Evolutionary conservation across 305 asterid species (phyloP), one percentile per base, ranked within the genome.

Genomic region (Plantago rigida): DNA sequence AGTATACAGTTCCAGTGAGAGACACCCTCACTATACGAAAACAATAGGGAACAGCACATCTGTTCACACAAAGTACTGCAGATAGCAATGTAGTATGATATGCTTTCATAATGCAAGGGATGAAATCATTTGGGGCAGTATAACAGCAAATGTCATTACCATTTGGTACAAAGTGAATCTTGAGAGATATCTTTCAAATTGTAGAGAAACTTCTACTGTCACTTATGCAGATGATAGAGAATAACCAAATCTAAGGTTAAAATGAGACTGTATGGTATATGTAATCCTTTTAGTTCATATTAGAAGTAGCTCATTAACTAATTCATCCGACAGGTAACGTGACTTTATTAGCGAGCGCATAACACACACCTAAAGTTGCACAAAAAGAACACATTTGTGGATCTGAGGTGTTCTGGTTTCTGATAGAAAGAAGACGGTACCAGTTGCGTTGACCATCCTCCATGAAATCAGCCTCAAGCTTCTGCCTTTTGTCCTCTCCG

Each of bases 391-490:
- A 51, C 3, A 8, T 34, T 34, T 9, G 9, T 46, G 36, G 44
- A 15, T 17, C 12, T 44, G 59, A 45, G 45, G 60, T 8, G 48
- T 13, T 31, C 45, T 50, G 59, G 6, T 8, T 34, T 34, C 41
- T 34, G 41, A 68, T 56, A 62, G 71, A 13, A 14, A 54, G 48
- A 7, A n/a, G 55, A 47, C 4, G 41, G n/a, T 87, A 90, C 97
- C 97, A 90, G 77, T 87, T 88, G 66, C 96, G 91, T 58, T 90
- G 97, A 64, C 97, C 97, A 47, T 96, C 97, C 75, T 90, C 95
- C 75, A 84, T 84, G 74, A 87, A 90, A 51, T 87, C 95, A 5
- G 94, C 87, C 55, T 87, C 97, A 26, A 87, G 70, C 49, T 77
- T 82, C 51, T 65, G 62, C 84, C 85, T 87, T 71, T 65, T 76